Conservation (phyloP, 306 rosid genomes). For the Vigna unguiculata region DNA sequence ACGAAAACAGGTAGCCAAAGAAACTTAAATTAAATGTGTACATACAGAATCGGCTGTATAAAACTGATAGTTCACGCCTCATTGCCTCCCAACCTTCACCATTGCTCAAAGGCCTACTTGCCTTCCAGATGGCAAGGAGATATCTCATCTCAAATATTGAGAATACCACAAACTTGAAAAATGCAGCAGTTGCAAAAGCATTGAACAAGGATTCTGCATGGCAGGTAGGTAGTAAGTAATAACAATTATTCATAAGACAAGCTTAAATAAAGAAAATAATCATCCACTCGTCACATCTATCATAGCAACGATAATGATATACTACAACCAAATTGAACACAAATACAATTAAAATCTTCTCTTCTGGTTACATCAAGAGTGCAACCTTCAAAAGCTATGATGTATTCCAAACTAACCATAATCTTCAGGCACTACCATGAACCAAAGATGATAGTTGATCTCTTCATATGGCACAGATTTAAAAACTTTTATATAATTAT, state of each 20-base stretch:
- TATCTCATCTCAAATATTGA: slow-evolving; percentile 99
- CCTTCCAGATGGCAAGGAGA: slow-evolving; percentile 99
- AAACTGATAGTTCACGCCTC: slow-evolving; percentile 98
- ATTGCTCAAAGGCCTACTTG: slow-evolving; percentile 82
- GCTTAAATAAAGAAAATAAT: slow-evolving; percentile 28
- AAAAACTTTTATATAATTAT: background rate
- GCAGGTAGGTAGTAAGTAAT: slow-evolving; percentile 39
- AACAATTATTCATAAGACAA: slow-evolving; percentile 33
- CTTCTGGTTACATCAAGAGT: background rate
- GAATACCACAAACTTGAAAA: slow-evolving; percentile 97
- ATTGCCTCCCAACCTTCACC: slow-evolving; percentile 99
- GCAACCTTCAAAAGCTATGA: background rate
- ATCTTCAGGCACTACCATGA: background rate
- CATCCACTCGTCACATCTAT: slow-evolving; percentile 29
- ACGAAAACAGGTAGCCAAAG: slow-evolving; percentile 22
- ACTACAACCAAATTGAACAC: slow-evolving; percentile 19
- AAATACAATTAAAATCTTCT: slow-evolving; percentile 5
- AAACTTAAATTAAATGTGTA: slow-evolving; percentile 27
- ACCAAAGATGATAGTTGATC: background rate
- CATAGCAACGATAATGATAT: slow-evolving; percentile 12
- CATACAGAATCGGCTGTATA: slow-evolving; percentile 99
- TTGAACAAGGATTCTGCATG: slow-evolving; percentile 90
- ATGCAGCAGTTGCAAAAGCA: slow-evolving; percentile 99
- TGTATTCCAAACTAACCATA: slow-evolving; percentile 3
- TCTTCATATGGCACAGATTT: slow-evolving; percentile 25